phyloP scores from a whole-genome alignment of 1,284 basidiomycete genomes.

The Cystobasidiaceae sp. region DNA sequence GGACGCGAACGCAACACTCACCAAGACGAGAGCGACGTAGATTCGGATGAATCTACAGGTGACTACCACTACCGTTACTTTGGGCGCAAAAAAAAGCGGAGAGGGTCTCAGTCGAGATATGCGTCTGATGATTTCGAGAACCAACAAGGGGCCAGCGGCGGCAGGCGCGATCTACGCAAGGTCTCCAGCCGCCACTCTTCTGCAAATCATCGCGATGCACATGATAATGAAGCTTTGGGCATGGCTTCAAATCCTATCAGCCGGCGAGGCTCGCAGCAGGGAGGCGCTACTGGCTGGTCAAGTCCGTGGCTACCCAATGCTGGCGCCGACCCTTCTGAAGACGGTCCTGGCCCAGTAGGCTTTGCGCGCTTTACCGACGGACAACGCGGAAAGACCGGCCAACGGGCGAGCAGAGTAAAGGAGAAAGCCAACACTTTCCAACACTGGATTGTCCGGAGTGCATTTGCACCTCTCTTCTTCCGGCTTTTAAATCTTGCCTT shows the following conservation, averaged over 20 bases:
- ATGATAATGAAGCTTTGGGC: neutral
- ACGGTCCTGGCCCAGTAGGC: neutral
- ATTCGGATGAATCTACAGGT: constrained; percentile 7
- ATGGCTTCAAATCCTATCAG: neutral
- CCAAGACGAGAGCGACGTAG: constrained; percentile 3
- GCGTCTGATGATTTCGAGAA: neutral
- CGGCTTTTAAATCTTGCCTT: constrained; percentile 77
- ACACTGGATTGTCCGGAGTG: constrained; percentile 46
- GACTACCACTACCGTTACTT: constrained; percentile 23
- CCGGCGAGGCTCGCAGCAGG: neutral
- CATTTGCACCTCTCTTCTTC: constrained; percentile 59
- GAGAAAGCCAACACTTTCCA: constrained; percentile 42
- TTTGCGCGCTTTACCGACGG: constrained; percentile 5
- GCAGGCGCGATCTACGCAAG: neutral
- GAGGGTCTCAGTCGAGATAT: constrained; percentile 1
- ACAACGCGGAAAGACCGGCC: constrained; percentile 27
- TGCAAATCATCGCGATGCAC: neutral
- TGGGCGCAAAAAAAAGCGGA: constrained; percentile 14
- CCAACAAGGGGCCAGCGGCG: neutral
- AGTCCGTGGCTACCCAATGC: constrained; percentile 14
- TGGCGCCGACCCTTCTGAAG: neutral
- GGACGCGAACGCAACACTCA: no score
- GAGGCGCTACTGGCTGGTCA: neutral
- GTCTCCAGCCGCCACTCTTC: neutral
- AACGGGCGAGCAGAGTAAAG: constrained; percentile 46